Evolutionary conservation across 2,329 filamentous ascomycete species (phyloP), one percentile per base, ranked within the genome.

Genomic region (Orbilia blumenaviensis): DNA sequence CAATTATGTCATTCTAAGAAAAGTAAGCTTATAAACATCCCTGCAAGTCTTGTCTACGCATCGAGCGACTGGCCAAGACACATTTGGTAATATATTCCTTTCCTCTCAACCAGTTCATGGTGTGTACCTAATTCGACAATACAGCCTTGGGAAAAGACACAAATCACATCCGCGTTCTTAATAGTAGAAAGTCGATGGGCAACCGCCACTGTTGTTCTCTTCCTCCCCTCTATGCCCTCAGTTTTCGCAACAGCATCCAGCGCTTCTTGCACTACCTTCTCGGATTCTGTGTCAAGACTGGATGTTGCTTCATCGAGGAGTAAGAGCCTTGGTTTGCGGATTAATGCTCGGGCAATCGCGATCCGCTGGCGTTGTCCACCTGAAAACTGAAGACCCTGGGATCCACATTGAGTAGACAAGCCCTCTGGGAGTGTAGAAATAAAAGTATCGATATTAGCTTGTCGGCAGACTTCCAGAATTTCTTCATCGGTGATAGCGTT

Each of bases 171-270:
- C 1, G 82, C 82, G 41, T 81, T 78, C 32, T 79, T 79, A 29
- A 84, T 81, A 0, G 83, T 84, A 9, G 79, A 80, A 10, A 84
- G 69, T 1, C 83, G 23, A 29, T 68, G 83, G 0, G 92, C 92
- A 9, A 95, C 91, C 1, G 91, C 91, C 2, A 95, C 85, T 76
- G 91, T 92, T 1, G 92, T 89, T 6, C 87, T 87, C 27, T 58
- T 66, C 34, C 48, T 23, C 32, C 78, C 79, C 46, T 78, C 77
- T 3, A 16, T 27, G 7, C 27, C 12, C 12, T 67, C 83, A 1
- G 87, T 87, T 78, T 85, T 85, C 2, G 86, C 86, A 0, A 88
- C 89, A 44, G 85, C 85, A 84, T 92, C 89, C 80, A 94, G 88
- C 0, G 91, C 90, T 0, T 84, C 85, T 82, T 94, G 89, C 8